phyloP scores from a whole-genome alignment of 2,329 filamentous ascomycete species.

The Sporothrix variecibatus region DNA sequence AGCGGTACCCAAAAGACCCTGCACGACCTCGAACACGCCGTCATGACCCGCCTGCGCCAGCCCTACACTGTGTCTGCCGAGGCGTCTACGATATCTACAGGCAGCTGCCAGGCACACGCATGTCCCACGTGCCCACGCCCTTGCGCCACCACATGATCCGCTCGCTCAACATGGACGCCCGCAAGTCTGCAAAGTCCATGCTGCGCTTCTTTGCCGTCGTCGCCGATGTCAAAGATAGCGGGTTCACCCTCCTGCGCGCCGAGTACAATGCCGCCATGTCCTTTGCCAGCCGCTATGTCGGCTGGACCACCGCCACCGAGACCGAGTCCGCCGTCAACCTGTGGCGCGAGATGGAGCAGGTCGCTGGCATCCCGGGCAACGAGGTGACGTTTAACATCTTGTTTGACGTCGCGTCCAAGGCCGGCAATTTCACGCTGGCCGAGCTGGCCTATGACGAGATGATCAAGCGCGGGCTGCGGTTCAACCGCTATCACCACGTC shows the following conservation, averaged over 20 bases:
- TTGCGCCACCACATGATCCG: slow-evolving; percentile 66
- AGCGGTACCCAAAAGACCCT: slow-evolving; percentile 43
- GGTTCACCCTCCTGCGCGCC: slow-evolving; percentile 63
- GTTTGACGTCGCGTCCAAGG: slow-evolving; percentile 84
- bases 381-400: slow-evolving; percentile 91
- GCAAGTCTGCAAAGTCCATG: slow-evolving; percentile 64
- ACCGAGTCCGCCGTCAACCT: slow-evolving; percentile 70
- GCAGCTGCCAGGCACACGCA: slow-evolving; percentile 54
- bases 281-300: slow-evolving; percentile 73
- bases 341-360: slow-evolving; percentile 88
- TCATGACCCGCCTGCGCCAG: slow-evolving; percentile 46
- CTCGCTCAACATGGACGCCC: slow-evolving; percentile 65
- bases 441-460: slow-evolving; percentile 86
- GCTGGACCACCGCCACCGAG: slow-evolving; percentile 58
- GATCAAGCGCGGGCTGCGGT: slow-evolving; percentile 63
- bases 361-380: slow-evolving; percentile 64
- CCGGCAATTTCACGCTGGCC: slow-evolving; percentile 79
- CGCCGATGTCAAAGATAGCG: slow-evolving; percentile 76
- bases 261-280: slow-evolving; percentile 87
- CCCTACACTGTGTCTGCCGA: slow-evolving; percentile 46
- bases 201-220: slow-evolving; percentile 80
- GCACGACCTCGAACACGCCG: slow-evolving; percentile 43
- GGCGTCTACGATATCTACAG: slow-evolving; percentile 53
- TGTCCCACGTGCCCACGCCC: slow-evolving; percentile 49
- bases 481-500: slow-evolving; percentile 79